These are phyloP conservation scores for Niebla homalea DNA, from an alignment of 495 filamentous ascomycete genomes.

Conservation along the genomic window DNA sequence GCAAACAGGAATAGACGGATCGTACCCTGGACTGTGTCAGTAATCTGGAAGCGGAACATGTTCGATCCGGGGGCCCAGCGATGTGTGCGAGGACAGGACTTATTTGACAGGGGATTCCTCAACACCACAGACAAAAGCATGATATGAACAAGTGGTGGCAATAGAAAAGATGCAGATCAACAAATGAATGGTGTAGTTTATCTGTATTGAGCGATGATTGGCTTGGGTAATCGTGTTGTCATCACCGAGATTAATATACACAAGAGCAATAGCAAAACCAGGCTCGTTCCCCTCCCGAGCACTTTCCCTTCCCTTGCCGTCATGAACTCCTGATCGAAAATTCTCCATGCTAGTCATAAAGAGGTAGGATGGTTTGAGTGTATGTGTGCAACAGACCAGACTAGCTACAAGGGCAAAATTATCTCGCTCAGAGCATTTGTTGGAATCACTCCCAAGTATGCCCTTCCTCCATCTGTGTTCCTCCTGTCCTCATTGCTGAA, in stretches of 20 bases:
- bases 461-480: constrained; percentile 12
- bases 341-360: too few species aligned
- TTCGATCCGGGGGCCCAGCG: too few species aligned
- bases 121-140: too few species aligned
- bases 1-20: too few species aligned
- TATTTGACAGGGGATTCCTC: too few species aligned
- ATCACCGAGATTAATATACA: constrained; percentile 19
- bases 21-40: too few species aligned
- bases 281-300: constrained; percentile 7
- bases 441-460: not conserved
- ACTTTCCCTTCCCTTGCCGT: not conserved
- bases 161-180: too few species aligned
- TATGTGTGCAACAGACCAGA: not conserved
- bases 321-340: constrained; percentile 2
- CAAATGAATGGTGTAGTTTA: not conserved
- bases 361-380: too few species aligned
- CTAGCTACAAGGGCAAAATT: constrained; percentile 8
- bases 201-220: constrained; percentile 9
- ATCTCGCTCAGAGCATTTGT: constrained; percentile 14
- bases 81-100: too few species aligned
- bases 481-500: constrained; percentile 1
- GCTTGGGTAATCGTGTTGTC: constrained; percentile 6
- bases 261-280: constrained; percentile 1
- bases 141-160: too few species aligned
- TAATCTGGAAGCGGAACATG: too few species aligned